Percentiles rank a stretch among this genome's conserved stretches.
phyloP scores from a whole-genome alignment of 306 rosid genomes.

The Cajanus cajan region DNA sequence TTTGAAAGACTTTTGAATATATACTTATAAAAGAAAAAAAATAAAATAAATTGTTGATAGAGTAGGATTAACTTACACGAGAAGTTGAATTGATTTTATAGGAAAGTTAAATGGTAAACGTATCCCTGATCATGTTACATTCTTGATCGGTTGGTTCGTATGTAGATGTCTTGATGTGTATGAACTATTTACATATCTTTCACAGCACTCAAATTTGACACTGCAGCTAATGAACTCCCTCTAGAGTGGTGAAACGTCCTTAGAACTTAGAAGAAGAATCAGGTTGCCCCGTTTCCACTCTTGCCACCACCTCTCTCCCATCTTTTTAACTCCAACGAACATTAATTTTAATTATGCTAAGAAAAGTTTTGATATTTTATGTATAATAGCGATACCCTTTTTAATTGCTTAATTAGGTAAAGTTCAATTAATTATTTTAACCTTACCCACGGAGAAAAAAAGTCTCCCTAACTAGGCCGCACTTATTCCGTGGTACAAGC shows the following conservation, averaged over 20 bases:
- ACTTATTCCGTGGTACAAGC: slow-evolving; percentile 35
- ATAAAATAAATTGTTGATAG: no score
- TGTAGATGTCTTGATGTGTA: slow-evolving; percentile 25
- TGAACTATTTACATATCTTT: slow-evolving; percentile 43
- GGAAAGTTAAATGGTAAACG: no score
- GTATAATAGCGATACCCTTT: not conserved
- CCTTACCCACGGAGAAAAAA: not conserved
- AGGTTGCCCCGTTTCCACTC: slow-evolving; percentile 70
- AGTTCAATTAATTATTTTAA: not conserved
- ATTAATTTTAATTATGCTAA: not conserved
- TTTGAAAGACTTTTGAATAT: no score
- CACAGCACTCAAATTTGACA: slow-evolving; percentile 56
- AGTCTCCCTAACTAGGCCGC: not conserved
- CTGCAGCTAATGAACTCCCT: slow-evolving; percentile 47
- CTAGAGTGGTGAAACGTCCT: slow-evolving; percentile 55
- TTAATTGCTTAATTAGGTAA: not conserved
- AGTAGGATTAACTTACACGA: no score
- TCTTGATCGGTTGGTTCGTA: slow-evolving; percentile 41
- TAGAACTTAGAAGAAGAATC: slow-evolving; percentile 16
- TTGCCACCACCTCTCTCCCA: slow-evolving; percentile 23
- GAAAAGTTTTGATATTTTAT: not conserved
- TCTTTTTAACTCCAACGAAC: not conserved
- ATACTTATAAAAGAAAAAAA: no score
- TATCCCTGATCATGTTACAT: not conserved
- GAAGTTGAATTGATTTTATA: no score